Conservation (phyloP, 78 protist genomes). For the Planoprotostelium fungivorum region DNA sequence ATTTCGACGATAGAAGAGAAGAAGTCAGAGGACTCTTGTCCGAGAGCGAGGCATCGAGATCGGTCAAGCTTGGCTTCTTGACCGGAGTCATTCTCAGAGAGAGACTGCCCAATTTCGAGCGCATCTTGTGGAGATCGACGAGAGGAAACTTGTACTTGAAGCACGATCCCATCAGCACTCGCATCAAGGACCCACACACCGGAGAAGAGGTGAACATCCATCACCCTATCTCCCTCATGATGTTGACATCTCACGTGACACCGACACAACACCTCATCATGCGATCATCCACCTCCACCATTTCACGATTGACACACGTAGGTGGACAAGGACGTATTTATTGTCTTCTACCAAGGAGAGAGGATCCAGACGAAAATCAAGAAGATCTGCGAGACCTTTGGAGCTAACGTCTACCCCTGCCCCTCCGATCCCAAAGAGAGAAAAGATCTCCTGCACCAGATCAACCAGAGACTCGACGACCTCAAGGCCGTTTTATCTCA, state of each 20-base stretch:
- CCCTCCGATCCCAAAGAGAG: constrained; percentile 72
- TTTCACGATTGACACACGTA: background rate
- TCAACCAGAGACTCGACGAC: constrained; percentile 45
- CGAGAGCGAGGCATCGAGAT: background rate
- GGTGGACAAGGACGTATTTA: constrained; percentile 67
- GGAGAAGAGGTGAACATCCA: constrained; percentile 52
- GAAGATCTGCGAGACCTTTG: constrained; percentile 81
- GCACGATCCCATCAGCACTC: constrained; percentile 13
- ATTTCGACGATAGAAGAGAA: background rate
- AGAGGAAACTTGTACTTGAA: constrained; percentile 70
- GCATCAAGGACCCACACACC: constrained; percentile 49
- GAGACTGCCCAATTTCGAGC: constrained; percentile 55
- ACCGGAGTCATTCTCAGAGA: constrained; percentile 67
- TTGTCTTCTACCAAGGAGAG: constrained; percentile 83
- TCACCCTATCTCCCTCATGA: constrained; percentile 5
- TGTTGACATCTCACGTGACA: too few relatives aligned
- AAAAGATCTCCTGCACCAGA: constrained; percentile 41
- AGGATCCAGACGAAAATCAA: constrained; percentile 55
- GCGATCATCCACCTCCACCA: background rate
- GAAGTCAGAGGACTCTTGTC: background rate
- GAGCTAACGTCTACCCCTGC: constrained; percentile 74
- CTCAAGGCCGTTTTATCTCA: constrained; percentile 45
- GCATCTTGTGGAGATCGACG: constrained; percentile 81
- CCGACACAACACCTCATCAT: too few relatives aligned
- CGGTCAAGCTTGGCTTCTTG: constrained; percentile 56